Evolutionary conservation across 345 rosid species (phyloP), one percentile per base, ranked within the genome.

Genomic region (Bretschneidera sinensis): DNA sequence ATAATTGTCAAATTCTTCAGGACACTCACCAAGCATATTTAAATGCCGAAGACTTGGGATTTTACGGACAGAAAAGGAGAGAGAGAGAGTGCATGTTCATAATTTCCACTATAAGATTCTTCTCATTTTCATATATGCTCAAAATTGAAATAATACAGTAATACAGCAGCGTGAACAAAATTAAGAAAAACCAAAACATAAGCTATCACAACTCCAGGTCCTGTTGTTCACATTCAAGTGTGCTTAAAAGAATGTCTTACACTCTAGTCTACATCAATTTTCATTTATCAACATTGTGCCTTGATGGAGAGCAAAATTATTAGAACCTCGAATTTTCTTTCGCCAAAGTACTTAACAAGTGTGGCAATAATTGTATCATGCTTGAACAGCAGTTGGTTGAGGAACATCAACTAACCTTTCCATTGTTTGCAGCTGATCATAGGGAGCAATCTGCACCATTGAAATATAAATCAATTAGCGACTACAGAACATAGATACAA

Each of bases 401-500:
- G 89, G 86, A 69, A 72, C 78, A 62, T 74, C 90, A 1, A 92
- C 87, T 55, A 86, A 66, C 55, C 96, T 78, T 72, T 88, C 96
- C 57, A 92, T 80, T 54, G 75, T 69, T 71, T 88, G 86, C 64
- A 92, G 71, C 78, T 92, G 98, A 62, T 92, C 96, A 57, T 92
- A 92, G n/a, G 96, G 98, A 68, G 96, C 98, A 68, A 92, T 92
- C 96, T 88, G 88, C 69, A 67, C 6, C 43, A 55, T 13, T 15
- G 62, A 33, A n/a, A n/a, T n/a, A 64, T 17, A 24, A 17, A 33
- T 28, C 7, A 47, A 34, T 21, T 18, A 55, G 19, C 34, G n/a
- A 54, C 16, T 25, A 8, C 6, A 14, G 10, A 39, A 24, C 20
- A 54, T 34, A 31, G 25, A 55, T 39, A 11, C n/a, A n/a, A n/a